These are phyloP conservation scores for Calonectria montana DNA, from an alignment of 2,329 filamentous ascomycete genomes.

Conservation along the genomic window DNA sequence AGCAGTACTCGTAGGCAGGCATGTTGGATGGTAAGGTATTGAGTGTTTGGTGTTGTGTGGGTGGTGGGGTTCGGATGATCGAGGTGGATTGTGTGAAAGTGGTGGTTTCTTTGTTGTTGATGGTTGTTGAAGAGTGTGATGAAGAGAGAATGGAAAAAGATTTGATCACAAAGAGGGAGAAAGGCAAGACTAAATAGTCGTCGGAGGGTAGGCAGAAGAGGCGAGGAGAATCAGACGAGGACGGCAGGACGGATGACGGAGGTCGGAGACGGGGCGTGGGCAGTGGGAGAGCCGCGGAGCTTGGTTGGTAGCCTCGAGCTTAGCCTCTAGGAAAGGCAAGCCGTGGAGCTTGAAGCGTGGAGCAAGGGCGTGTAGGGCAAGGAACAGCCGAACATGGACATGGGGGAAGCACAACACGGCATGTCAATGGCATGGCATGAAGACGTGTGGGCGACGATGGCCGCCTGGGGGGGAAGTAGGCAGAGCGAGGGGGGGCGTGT, in stretches of 20 bases:
- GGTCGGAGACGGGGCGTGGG: neutral
- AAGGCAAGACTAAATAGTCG: constrained; percentile 38
- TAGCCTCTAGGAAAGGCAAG: constrained; percentile 7
- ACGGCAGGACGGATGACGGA: neutral
- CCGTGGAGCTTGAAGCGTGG: constrained; percentile 10
- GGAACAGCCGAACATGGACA: neutral
- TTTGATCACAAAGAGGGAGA: neutral
- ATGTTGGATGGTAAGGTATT: constrained; percentile 41
- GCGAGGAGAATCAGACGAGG: constrained; percentile 17
- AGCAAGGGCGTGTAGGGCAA: constrained; percentile 12
- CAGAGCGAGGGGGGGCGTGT: neutral
- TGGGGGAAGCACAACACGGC: neutral
- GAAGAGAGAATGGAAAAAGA: neutral
- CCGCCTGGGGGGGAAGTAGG: neutral
- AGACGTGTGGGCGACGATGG: neutral
- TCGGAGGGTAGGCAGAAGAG: constrained; percentile 12
- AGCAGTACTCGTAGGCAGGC: constrained; percentile 64
- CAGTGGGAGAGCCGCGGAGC: constrained; percentile 7
- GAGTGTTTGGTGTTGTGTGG: constrained; percentile 23
- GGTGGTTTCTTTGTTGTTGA: neutral
- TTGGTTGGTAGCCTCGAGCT: constrained; percentile 8
- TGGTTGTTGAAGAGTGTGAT: constrained; percentile 6
- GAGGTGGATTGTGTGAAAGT: neutral
- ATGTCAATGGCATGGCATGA: constrained; percentile 1
- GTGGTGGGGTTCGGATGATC: constrained; percentile 15